phyloP scores from a whole-genome alignment of 192 early-diverging fungal genomes.

The Podila minutissima region DNA sequence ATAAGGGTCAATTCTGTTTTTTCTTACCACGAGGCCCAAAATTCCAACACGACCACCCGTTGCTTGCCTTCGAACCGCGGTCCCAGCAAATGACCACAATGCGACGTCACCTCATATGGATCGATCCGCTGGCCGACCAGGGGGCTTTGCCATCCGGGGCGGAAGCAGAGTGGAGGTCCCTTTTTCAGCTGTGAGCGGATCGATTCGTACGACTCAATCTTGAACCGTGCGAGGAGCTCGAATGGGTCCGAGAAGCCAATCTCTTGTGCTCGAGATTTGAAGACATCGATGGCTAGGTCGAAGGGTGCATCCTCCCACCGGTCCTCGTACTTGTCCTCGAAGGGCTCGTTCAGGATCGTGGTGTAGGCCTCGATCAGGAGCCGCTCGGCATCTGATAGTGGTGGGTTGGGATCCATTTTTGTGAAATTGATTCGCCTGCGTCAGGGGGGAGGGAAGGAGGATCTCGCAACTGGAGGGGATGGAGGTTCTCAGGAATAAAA shows the following conservation, averaged over 20 bases:
- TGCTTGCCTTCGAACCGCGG: slow-evolving; percentile 10
- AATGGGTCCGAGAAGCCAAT: slow-evolving; percentile 39
- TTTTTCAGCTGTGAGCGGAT: slow-evolving; percentile 25
- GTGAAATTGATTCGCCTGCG: not conserved
- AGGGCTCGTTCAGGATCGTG: slow-evolving; percentile 34
- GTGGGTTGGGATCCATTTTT: slow-evolving; percentile 11
- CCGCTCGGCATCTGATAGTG: slow-evolving; percentile 16
- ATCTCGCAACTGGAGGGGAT: not conserved
- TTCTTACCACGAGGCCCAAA: slow-evolving; percentile 46
- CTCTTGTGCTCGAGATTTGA: slow-evolving; percentile 27
- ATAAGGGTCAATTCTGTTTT: not conserved
- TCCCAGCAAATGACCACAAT: slow-evolving; percentile 29
- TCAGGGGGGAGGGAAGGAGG: not conserved
- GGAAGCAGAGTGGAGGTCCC: slow-evolving; percentile 33
- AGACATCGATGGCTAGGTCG: slow-evolving; percentile 29
- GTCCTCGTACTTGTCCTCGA: slow-evolving; percentile 52
- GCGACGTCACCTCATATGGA: not conserved
- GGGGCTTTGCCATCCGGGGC: slow-evolving; percentile 32
- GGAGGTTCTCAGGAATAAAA: too few relatives aligned
- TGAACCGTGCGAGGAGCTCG: slow-evolving; percentile 28
- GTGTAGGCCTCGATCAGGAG: slow-evolving; percentile 34
- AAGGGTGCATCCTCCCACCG: slow-evolving; percentile 42
- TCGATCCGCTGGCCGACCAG: slow-evolving; percentile 20
- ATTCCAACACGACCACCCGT: slow-evolving; percentile 30
- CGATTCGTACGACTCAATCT: slow-evolving; percentile 28